Evolutionary conservation across 108 stramenopile genomes (phyloP).

Genomic region (Mediolabrus comicus): DNA sequence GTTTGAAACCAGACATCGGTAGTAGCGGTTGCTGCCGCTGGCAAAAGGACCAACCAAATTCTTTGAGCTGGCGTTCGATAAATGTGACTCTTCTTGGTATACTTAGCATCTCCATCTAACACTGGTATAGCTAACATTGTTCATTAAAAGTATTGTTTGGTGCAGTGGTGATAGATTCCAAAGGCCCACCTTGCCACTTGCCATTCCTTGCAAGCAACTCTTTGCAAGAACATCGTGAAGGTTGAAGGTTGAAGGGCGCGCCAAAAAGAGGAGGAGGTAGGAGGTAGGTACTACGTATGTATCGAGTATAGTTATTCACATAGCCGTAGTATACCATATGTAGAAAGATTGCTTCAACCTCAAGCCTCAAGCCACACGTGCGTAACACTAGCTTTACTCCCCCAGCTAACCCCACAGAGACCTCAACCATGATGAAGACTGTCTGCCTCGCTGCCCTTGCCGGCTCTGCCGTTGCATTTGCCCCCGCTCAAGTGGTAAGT

Average conservation of each 20-base stretch:
- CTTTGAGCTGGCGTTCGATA: not conserved
- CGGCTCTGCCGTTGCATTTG: slow-evolving; percentile 44
- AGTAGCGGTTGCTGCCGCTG: slow-evolving; percentile 23
- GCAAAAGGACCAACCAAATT: slow-evolving; percentile 9
- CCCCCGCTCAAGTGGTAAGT: slow-evolving; percentile 42
- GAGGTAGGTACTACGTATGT: no score
- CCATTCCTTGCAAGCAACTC: no score
- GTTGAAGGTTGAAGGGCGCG: no score
- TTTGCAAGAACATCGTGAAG: no score
- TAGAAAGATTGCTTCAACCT: not conserved
- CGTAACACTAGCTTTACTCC: not conserved
- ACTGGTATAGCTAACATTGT: not conserved
- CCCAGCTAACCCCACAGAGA: not conserved
- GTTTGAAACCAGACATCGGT: slow-evolving; percentile 31
- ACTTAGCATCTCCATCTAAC: slow-evolving; percentile 22
- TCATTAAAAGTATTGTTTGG: no score
- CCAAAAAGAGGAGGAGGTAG: no score
- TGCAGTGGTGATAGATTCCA: no score
- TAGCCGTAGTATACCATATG: not conserved
- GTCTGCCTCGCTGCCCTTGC: slow-evolving; percentile 37
- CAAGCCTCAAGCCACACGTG: not conserved
- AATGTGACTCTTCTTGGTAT: slow-evolving; percentile 17
- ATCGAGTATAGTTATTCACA: no score
- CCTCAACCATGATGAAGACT: slow-evolving; percentile 30
- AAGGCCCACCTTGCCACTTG: no score